phyloP scores from a whole-genome alignment of 768 basidiomycete species.

The Suillus lakei region DNA sequence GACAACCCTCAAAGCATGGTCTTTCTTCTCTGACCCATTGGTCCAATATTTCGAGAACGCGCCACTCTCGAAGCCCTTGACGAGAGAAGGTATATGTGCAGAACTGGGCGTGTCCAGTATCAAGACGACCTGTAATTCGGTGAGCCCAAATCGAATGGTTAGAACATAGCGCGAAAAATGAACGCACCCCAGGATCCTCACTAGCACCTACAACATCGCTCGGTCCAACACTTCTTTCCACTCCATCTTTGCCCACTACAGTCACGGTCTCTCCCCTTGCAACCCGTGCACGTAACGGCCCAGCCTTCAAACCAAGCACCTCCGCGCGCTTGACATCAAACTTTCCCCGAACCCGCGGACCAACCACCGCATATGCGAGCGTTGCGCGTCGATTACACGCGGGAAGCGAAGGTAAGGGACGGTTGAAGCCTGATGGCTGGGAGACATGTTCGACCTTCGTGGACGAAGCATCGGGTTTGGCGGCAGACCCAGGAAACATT shows the following conservation, averaged over 20 bases:
- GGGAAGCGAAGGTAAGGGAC: neutral
- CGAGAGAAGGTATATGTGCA: neutral
- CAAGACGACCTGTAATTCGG: neutral
- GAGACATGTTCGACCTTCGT: neutral
- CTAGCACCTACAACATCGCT: conserved; percentile 1
- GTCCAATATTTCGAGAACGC: neutral
- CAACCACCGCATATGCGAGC: neutral
- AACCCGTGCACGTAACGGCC: conserved; percentile 62
- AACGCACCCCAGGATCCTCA: conserved; percentile 3
- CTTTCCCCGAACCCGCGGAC: neutral
- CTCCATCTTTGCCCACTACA: conserved; percentile 13
- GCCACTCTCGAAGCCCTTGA: neutral
- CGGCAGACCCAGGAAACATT: conserved; percentile 3
- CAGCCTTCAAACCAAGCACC: conserved; percentile 64
- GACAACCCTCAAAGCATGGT: neutral
- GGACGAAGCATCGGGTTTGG: neutral
- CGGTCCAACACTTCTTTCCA: conserved; percentile 1
- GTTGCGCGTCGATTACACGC: neutral
- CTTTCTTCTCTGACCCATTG: neutral
- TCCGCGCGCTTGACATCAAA: conserved; percentile 2
- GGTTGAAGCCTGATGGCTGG: neutral
- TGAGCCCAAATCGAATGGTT: neutral
- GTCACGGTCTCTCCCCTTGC: conserved; percentile 68
- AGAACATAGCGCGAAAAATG: neutral
- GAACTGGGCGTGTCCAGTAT: neutral